These are phyloP conservation scores for Cryphonectria parasitica DNA, from an alignment of 2,329 filamentous ascomycete genomes.

Conservation along the genomic window DNA sequence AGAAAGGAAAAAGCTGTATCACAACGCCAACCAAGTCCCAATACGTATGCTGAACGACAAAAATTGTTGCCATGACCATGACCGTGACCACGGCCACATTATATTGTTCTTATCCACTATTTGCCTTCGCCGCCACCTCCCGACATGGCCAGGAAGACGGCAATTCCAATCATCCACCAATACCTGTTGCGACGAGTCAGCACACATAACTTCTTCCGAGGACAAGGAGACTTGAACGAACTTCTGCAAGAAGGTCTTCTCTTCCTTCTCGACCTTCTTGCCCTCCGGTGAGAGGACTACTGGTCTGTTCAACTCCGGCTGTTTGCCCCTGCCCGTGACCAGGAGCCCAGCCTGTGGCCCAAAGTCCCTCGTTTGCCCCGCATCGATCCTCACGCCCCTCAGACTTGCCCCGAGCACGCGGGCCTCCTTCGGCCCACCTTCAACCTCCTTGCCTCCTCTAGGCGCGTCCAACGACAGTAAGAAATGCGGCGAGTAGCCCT, in stretches of 20 bases:
- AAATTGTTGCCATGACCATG: neutral
- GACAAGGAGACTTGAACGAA: slow-evolving; percentile 43
- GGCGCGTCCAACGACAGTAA: slow-evolving; percentile 53
- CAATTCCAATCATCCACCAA: slow-evolving; percentile 66
- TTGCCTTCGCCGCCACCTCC: slow-evolving; percentile 57
- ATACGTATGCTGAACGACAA: neutral
- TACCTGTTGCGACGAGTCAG: slow-evolving; percentile 50
- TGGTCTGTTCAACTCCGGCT: slow-evolving; percentile 66
- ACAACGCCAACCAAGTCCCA: neutral
- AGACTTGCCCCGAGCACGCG: slow-evolving; percentile 54
- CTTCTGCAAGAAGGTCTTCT: slow-evolving; percentile 72
- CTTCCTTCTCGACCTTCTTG: slow-evolving; percentile 56
- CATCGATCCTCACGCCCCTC: slow-evolving; percentile 64
- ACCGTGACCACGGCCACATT: slow-evolving; percentile 8
- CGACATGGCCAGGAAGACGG: slow-evolving; percentile 57
- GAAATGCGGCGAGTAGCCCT: slow-evolving; percentile 63
- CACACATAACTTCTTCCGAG: slow-evolving; percentile 9
- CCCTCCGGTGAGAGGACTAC: slow-evolving; percentile 65
- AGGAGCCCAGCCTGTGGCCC: slow-evolving; percentile 61
- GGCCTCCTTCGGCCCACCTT: slow-evolving; percentile 36
- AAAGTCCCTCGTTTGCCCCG: slow-evolving; percentile 67
- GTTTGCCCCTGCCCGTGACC: slow-evolving; percentile 52
- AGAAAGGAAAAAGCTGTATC: neutral
- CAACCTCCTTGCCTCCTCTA: slow-evolving; percentile 14
- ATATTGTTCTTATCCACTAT: slow-evolving; percentile 40